A percentile compares a stretch with the other conserved stretches of the same genome.
Conservation (phyloP, 148 eudicot species). For the Silene uniflora region DNA sequence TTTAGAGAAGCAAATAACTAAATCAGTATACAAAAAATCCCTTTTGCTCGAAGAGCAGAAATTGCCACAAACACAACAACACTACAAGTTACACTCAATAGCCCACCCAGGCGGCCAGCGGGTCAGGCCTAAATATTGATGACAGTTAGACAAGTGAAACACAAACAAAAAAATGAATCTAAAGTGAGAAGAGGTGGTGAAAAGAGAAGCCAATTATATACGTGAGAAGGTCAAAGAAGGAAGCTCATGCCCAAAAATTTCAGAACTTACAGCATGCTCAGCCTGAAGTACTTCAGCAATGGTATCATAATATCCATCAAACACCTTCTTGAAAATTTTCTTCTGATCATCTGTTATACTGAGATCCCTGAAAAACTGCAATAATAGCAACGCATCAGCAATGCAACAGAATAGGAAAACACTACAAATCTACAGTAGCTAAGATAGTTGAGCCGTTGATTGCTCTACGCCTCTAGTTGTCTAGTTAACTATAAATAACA, state of each 20-base stretch:
- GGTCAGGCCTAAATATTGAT: not conserved
- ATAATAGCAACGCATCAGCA: slow-evolving; percentile 16
- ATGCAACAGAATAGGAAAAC: not conserved
- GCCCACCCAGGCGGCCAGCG: not conserved
- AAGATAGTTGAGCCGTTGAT: not conserved
- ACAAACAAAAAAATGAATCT: not conserved
- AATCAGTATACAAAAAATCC: not conserved
- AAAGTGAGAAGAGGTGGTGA: not conserved
- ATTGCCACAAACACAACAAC: slow-evolving; percentile 3
- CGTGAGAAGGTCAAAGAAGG: not conserved
- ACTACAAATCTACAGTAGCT: not conserved
- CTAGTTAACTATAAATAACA: not conserved
- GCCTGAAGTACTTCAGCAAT: slow-evolving; percentile 67
- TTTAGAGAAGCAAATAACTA: not conserved
- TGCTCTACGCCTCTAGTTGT: not conserved
- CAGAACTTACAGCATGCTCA: slow-evolving; percentile 77
- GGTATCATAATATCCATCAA: slow-evolving; percentile 76
- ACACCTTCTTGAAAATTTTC: slow-evolving; percentile 70
- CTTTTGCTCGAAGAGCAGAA: not conserved
- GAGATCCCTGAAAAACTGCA: slow-evolving; percentile 76
- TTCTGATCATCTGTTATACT: slow-evolving; percentile 75
- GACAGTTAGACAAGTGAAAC: not conserved
- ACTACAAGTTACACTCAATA: not conserved
- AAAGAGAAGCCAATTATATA: not conserved
- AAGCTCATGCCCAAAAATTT: slow-evolving; percentile 4